Percentiles rank a stretch among this genome's conserved stretches.
Conservation (phyloP, 1,284 basidiomycete genomes). For the Dichomitus squalens region DNA sequence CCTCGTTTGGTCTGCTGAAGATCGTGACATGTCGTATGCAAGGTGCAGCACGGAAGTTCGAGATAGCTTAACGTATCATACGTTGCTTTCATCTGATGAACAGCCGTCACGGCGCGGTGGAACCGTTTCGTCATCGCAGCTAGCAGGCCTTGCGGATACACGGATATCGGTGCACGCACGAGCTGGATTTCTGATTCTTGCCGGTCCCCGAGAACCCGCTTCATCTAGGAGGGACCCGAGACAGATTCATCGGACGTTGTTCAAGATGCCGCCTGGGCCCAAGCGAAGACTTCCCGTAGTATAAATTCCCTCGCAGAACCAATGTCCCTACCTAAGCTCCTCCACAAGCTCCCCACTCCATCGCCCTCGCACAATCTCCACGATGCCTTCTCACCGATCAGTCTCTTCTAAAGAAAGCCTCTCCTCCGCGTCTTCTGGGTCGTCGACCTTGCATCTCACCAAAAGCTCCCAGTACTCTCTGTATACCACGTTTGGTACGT, state of each 20-base stretch:
- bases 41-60: conserved; percentile 6
- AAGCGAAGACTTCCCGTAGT: not conserved
- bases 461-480: conserved; percentile 17
- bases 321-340: conserved; percentile 1
- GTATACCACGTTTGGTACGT: conserved; percentile 25
- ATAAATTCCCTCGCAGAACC: conserved; percentile 12
- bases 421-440: conserved; percentile 16
- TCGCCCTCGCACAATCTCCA: conserved; percentile 17
- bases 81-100: conserved; percentile 4
- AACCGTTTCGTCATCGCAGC: conserved; percentile 1
- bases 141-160: not conserved
- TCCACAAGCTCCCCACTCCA: conserved; percentile 4
- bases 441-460: conserved; percentile 12
- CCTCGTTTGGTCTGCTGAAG: not conserved
- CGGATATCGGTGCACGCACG: conserved; percentile 1
- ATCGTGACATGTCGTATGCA: conserved; percentile 7
- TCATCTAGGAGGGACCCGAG: not conserved
- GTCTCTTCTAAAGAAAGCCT: conserved; percentile 14
- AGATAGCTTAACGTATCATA: not conserved
- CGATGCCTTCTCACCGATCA: conserved; percentile 21
- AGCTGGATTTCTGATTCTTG: conserved; percentile 1
- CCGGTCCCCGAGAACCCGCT: conserved; percentile 9
- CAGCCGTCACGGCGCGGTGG: conserved; percentile 1
- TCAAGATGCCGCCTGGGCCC: conserved; percentile 2
- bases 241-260: conserved; percentile 5